A percentile compares a stretch with the other conserved stretches of the same genome.
These are phyloP conservation scores for Kluyveromyces starmeri DNA, from an alignment of 805 yeast species.

Conservation along the genomic window DNA sequence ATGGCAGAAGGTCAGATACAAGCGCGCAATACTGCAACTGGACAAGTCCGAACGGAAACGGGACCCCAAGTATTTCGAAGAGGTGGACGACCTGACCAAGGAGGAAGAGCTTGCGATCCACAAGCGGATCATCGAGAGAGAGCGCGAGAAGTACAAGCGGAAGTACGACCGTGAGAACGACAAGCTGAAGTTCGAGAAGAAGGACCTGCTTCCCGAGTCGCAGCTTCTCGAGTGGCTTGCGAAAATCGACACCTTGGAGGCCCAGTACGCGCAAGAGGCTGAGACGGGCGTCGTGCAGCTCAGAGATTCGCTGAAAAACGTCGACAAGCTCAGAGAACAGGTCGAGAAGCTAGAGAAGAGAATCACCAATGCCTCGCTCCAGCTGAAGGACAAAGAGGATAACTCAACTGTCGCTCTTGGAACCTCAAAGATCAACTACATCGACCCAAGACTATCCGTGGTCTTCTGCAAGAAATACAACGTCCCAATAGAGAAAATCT, in stretches of 20 bases:
- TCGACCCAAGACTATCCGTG: conserved; percentile 87
- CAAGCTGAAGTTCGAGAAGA: conserved; percentile 49
- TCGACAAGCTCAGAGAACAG: conserved; percentile 66
- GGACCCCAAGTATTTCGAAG: conserved; percentile 53
- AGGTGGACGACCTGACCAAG: conserved; percentile 53
- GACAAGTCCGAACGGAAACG: conserved; percentile 47
- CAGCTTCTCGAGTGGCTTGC: conserved; percentile 52
- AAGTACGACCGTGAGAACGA: conserved; percentile 74
- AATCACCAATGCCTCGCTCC: conserved; percentile 58
- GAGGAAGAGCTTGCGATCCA: conserved; percentile 58
- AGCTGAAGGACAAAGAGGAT: conserved; percentile 85
- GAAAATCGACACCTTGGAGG: conserved; percentile 43
- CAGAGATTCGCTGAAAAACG: conserved; percentile 38
- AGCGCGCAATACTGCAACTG: conserved; percentile 57
- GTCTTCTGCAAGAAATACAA: conserved; percentile 76
- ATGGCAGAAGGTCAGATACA: conserved; percentile 74
- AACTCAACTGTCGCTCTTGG: conserved; percentile 89
- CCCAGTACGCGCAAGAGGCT: conserved; percentile 48
- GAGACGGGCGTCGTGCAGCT: conserved; percentile 50
- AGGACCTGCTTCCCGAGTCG: conserved; percentile 42
- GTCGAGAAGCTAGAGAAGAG: conserved; percentile 65
- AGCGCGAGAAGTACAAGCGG: conserved; percentile 51
- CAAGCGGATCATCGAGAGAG: conserved; percentile 51
- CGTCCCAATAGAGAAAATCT: conserved; percentile 88
- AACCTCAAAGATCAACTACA: conserved; percentile 89